These are phyloP conservation scores for Aspergillus fumigatus DNA, from an alignment of 2,329 filamentous ascomycete genomes.

Conservation along the genomic window DNA sequence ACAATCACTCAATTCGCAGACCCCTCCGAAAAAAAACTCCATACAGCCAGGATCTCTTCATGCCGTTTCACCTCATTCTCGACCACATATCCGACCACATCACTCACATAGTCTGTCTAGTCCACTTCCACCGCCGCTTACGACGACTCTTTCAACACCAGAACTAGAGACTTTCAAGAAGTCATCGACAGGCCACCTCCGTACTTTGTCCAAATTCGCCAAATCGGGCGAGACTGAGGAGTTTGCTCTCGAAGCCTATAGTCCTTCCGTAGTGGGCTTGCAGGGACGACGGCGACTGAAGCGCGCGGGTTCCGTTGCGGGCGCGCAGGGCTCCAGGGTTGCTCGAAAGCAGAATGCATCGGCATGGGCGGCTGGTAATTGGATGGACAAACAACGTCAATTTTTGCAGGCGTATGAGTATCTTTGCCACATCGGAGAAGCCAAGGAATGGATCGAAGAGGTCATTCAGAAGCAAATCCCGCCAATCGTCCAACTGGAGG, in stretches of 20 bases:
- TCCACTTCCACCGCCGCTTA: conserved; percentile 28
- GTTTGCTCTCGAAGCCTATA: conserved; percentile 70
- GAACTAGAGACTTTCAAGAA: conserved; percentile 79
- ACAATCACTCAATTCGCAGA: conserved; percentile 18
- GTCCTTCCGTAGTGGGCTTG: conserved; percentile 82
- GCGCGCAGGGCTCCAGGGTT: conserved; percentile 43
- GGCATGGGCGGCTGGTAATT: conserved; percentile 78
- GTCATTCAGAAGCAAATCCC: conserved; percentile 81
- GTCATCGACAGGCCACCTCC: conserved; percentile 84
- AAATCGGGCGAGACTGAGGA: conserved; percentile 71
- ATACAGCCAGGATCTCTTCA: conserved; percentile 23
- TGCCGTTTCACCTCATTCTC: conserved; percentile 24
- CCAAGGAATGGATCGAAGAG: conserved; percentile 98
- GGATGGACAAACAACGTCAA: conserved; percentile 98
- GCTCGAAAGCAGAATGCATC: conserved; percentile 53
- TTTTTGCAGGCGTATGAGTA: conserved; percentile 98
- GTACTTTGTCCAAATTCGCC: conserved; percentile 78
- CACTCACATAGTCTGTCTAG: conserved; percentile 29
- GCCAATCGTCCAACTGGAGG: conserved; percentile 88
- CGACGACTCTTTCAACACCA: conserved; percentile 55
- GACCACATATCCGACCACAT: conserved; percentile 24
- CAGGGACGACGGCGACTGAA: conserved; percentile 80
- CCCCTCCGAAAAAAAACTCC: conserved; percentile 18
- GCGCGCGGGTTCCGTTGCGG: conserved; percentile 54
- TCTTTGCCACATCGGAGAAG: conserved; percentile 96